These are phyloP conservation scores for Schizosaccharomyces versatilis DNA, from an alignment of 1,139 yeast genomes.

Conservation along the genomic window DNA sequence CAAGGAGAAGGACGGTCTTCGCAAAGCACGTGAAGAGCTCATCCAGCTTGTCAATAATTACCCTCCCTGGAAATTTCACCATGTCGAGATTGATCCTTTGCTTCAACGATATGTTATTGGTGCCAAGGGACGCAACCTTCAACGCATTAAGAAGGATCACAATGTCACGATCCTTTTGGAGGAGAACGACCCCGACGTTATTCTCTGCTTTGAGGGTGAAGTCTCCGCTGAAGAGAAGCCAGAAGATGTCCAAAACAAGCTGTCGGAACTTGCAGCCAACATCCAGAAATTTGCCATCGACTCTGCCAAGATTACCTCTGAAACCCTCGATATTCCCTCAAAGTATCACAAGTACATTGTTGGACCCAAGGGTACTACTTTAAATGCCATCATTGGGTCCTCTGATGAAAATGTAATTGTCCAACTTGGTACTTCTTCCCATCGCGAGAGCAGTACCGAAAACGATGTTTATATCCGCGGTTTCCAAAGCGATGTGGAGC, in stretches of 20 bases:
- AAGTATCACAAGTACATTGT: slow-evolving; percentile 36
- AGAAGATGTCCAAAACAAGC: slow-evolving; percentile 17
- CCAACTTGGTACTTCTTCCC: slow-evolving; percentile 14
- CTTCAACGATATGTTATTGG: slow-evolving; percentile 30
- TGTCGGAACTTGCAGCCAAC: slow-evolving; percentile 27
- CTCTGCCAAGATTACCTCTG: slow-evolving; percentile 33
- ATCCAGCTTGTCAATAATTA: slow-evolving; percentile 52
- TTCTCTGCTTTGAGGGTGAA: slow-evolving; percentile 23
- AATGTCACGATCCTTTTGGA: slow-evolving; percentile 37
- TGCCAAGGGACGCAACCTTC: slow-evolving; percentile 20
- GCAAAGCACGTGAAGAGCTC: slow-evolving; percentile 40
- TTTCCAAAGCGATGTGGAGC: slow-evolving; percentile 31
- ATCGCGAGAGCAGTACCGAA: slow-evolving; percentile 24
- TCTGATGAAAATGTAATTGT: slow-evolving; percentile 17
- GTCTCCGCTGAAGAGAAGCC: slow-evolving; percentile 23
- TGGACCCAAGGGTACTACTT: slow-evolving; percentile 31
- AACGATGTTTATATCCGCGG: slow-evolving; percentile 42
- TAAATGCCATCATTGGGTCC: slow-evolving; percentile 27
- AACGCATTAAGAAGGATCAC: slow-evolving; percentile 28
- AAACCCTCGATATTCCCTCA: slow-evolving; percentile 29
- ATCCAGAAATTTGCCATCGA: slow-evolving; percentile 38
- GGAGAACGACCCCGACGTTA: slow-evolving; percentile 23
- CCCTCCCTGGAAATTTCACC: slow-evolving; percentile 42
- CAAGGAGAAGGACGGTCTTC: slow-evolving; percentile 24
- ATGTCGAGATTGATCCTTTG: slow-evolving; percentile 51